Conservation (phyloP, 495 filamentous ascomycete species). For the Astrothelium subdiscretum region DNA sequence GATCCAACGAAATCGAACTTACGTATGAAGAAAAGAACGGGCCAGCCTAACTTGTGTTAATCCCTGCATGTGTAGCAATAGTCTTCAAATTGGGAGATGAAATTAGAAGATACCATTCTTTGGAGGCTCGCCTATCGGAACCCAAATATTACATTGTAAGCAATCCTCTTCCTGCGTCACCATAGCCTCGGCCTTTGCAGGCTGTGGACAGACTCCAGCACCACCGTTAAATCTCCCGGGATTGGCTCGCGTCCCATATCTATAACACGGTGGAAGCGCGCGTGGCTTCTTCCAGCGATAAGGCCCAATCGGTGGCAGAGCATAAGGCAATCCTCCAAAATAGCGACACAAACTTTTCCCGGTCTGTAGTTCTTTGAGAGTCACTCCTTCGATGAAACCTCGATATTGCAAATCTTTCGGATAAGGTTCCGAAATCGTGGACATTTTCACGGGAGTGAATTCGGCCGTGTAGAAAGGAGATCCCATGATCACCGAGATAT, state of each 20-base stretch:
- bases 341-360: constrained; percentile 20
- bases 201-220: constrained; percentile 33
- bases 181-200: constrained; percentile 11
- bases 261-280: constrained; percentile 26
- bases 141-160: constrained; percentile 35
- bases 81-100: neutral
- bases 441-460: neutral
- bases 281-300: constrained; percentile 34
- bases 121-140: constrained; percentile 26
- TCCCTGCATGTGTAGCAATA: neutral
- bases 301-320: constrained; percentile 32
- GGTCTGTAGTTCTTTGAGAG: constrained; percentile 9
- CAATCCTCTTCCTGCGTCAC: constrained; percentile 35
- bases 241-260: constrained; percentile 26
- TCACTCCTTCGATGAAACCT: constrained; percentile 22
- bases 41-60: constrained; percentile 20
- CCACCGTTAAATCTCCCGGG: constrained; percentile 29
- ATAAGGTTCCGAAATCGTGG: constrained; percentile 10
- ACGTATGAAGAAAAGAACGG: constrained; percentile 32
- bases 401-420: constrained; percentile 14
- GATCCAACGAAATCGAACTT: constrained; percentile 10
- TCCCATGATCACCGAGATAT: neutral
- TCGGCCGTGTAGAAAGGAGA: neutral
- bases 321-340: constrained; percentile 38
- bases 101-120: constrained; percentile 11